These are phyloP conservation scores for Microbotryum lychnidis-dioicae DNA, from an alignment of 1,284 basidiomycete species.

Conservation along the genomic window DNA sequence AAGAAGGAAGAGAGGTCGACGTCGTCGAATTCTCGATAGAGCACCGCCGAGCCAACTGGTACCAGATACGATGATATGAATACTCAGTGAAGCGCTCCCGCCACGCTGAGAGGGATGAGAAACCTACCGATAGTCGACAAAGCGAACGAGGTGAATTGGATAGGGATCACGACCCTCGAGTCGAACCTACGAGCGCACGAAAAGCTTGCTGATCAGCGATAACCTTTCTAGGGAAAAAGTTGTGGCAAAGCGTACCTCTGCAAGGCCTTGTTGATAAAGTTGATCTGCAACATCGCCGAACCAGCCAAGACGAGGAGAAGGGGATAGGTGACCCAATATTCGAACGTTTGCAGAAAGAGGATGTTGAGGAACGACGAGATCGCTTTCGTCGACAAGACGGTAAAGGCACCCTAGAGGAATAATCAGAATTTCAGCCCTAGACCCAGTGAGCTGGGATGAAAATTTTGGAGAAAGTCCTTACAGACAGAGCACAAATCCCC, in stretches of 20 bases:
- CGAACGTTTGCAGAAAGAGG: slow-evolving; percentile 64
- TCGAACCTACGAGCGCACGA: slow-evolving; percentile 67
- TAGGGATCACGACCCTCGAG: slow-evolving; percentile 81
- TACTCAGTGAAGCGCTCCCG: not conserved
- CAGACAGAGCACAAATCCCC: slow-evolving; percentile 77
- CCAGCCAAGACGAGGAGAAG: slow-evolving; percentile 56
- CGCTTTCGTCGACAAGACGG: slow-evolving; percentile 88
- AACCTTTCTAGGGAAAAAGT: slow-evolving; percentile 28
- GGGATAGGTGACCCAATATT: slow-evolving; percentile 38
- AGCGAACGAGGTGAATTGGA: slow-evolving; percentile 77
- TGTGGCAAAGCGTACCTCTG: slow-evolving; percentile 9
- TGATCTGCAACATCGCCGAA: slow-evolving; percentile 83
- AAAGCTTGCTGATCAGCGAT: slow-evolving; percentile 8
- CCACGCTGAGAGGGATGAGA: no score
- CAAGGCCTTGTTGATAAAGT: slow-evolving; percentile 66
- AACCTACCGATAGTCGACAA: slow-evolving; percentile 59
- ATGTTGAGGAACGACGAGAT: slow-evolving; percentile 73
- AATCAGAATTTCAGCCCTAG: no score
- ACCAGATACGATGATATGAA: not conserved
- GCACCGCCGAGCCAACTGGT: slow-evolving; percentile 70
- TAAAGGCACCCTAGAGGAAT: slow-evolving; percentile 67
- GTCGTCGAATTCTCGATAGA: slow-evolving; percentile 84
- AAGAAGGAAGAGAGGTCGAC: slow-evolving; percentile 29
- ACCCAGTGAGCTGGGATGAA: no score
- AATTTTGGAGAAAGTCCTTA: not conserved